Evolutionary conservation across 2,329 filamentous ascomycete species (phyloP).

Genomic region (Chaetomium olivaceum): DNA sequence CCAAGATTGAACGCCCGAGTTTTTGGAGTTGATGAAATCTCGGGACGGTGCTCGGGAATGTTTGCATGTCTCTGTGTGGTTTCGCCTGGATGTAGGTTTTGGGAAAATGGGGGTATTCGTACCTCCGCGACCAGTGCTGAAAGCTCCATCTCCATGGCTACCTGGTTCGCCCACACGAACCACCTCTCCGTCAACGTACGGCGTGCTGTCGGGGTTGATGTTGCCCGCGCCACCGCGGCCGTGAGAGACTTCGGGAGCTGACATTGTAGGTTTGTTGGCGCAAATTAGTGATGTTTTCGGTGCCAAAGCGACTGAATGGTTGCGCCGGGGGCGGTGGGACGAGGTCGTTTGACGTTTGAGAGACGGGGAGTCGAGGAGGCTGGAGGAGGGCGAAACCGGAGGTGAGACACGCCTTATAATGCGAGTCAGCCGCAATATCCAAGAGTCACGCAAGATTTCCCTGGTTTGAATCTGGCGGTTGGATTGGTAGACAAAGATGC

Average conservation of each 20-base stretch:
- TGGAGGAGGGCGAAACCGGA: neutral
- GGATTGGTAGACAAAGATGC: slow-evolving; percentile 18
- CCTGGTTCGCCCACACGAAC: slow-evolving; percentile 56
- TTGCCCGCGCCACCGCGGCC: slow-evolving; percentile 64
- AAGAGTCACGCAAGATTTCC: neutral
- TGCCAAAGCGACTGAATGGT: neutral
- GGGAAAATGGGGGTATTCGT: slow-evolving; percentile 18
- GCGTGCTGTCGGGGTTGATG: slow-evolving; percentile 57
- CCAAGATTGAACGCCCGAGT: neutral
- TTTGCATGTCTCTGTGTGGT: neutral
- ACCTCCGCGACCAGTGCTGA: slow-evolving; percentile 62
- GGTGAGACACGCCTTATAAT: slow-evolving; percentile 22
- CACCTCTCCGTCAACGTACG: slow-evolving; percentile 64
- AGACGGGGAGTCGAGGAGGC: neutral
- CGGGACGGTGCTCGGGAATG: neutral
- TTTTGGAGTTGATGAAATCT: neutral
- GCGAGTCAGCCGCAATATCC: slow-evolving; percentile 3
- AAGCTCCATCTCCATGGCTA: slow-evolving; percentile 59
- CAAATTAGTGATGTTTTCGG: neutral
- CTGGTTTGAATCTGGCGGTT: neutral
- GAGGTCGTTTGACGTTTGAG: neutral
- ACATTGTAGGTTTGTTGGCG: slow-evolving; percentile 32
- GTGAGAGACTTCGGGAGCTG: slow-evolving; percentile 55
- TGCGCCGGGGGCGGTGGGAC: neutral
- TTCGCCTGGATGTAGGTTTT: neutral